Evolutionary conservation across 176 grass and related monocot genomes (phyloP), one percentile per base, ranked within the genome.

Genomic region (Raddia distichophylla): DNA sequence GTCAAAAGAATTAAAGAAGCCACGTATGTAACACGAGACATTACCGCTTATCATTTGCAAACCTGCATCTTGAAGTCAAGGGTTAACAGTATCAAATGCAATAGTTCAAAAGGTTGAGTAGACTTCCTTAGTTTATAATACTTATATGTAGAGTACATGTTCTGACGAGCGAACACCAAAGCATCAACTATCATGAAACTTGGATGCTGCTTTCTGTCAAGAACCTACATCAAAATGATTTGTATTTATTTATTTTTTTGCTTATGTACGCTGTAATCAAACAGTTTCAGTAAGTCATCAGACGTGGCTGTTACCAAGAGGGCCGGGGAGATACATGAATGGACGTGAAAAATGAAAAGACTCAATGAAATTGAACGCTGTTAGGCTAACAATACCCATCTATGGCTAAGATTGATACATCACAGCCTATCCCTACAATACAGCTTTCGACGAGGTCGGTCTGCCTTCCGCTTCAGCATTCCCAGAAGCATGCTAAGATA

Each of bases 401-500:
- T 85, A 72, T 58, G 57, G 78, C 71, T 81, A 89, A 27, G 40
- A 71, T 57, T 50, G 76, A 85, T 76, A 71, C 40, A 85, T 32
- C 57, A 58, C 71, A 85, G 14, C 68, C 88, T 85, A 90, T 84
- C 78, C 68, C 70, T 83, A 84, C 63, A 68, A 86, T 81, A 80
- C 75, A 89, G 85, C 75, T 84, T 75, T 73, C 52, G 77, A 10
- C 43, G 54, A 54, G 49, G 51, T 58, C 13, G 48, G 53, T 63
- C 54, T 57, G 73, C 67, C 80, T 91, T 61, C 80, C 46, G 75
- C 80, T 77, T 84, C 84, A 52, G 75, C 81, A 65, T 85, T 75
- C 43, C 65, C 81, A 88, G 93, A 89, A 87, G 60, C 77, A 86
- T 58, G 64, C 60, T 78, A 76, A 49, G 81, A 86, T 86, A 89